These are phyloP conservation scores for Fabrea salina DNA, from an alignment of 169 alveolate genomes.

Conservation along the genomic window DNA sequence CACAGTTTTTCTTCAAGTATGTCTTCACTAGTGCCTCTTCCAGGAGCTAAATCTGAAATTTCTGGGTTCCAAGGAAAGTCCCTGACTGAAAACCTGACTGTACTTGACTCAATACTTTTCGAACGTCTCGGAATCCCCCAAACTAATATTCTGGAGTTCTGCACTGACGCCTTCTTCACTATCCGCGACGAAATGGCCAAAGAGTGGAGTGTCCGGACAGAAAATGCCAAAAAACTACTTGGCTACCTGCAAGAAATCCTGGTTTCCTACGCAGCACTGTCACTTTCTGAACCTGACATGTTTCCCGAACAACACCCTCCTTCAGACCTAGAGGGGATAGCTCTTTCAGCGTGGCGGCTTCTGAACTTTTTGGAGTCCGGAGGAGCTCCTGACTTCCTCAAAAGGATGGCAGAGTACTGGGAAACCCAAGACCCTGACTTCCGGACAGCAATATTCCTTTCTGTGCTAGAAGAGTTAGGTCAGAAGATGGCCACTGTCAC, in stretches of 20 bases:
- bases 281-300: constrained; percentile 7
- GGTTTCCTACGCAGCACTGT: background rate
- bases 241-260: constrained; percentile 2
- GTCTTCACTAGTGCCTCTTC: background rate
- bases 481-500: background rate
- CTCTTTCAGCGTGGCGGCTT: background rate
- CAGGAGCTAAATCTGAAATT: background rate
- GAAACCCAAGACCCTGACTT: constrained; percentile 7
- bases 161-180: background rate
- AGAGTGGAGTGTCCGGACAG: background rate
- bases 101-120: background rate
- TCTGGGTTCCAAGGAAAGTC: background rate
- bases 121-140: constrained; percentile 6
- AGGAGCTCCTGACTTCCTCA: background rate
- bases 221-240: background rate
- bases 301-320: constrained; percentile 24
- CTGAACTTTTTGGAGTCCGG: background rate
- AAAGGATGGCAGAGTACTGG: background rate
- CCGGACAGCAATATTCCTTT: background rate
- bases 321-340: background rate
- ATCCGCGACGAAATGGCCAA: background rate
- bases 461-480: background rate
- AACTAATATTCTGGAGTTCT: background rate
- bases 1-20: background rate
- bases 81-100: background rate